Conservation (phyloP, 208 protist genomes). For the Kentomonas sorsogonicus region DNA sequence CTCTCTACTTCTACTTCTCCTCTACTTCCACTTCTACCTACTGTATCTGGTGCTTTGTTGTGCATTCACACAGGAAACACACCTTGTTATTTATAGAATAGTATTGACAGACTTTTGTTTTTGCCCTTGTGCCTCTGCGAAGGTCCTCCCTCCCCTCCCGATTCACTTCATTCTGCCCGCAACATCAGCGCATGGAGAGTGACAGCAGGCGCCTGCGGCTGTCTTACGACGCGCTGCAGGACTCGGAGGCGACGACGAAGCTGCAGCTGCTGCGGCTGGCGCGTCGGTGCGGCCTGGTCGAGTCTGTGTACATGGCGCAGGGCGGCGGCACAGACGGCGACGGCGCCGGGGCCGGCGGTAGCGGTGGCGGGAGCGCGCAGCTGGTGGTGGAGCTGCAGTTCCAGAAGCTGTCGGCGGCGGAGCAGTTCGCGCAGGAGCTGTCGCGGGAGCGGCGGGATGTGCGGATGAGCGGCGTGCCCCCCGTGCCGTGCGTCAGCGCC, state of each 20-base stretch:
- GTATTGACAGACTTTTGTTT: background rate
- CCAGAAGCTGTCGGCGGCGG: conserved; percentile 60
- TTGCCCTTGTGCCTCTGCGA: background rate
- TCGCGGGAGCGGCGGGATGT: conserved; percentile 26
- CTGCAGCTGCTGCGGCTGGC: too few species aligned
- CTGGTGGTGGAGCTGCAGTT: too few species aligned
- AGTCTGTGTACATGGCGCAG: too few species aligned
- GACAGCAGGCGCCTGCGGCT: too few species aligned
- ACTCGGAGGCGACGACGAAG: too few species aligned
- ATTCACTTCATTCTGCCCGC: too few species aligned
- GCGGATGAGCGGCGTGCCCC: conserved; percentile 34
- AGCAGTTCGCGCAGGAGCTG: conserved; percentile 45
- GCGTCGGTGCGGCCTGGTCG: too few species aligned
- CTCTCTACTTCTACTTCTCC: background rate
- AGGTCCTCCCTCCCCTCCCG: background rate
- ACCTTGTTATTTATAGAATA: background rate
- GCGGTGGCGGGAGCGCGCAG: too few species aligned
- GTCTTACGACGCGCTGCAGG: too few species aligned
- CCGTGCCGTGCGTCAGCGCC: conserved; percentile 33
- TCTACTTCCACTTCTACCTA: conserved; percentile 2
- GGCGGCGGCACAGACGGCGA: too few species aligned
- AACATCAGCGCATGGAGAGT: too few species aligned
- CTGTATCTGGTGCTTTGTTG: conserved; percentile 1
- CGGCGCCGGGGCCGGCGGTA: too few species aligned
- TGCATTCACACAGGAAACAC: background rate